A percentile compares a stretch with the other conserved stretches of the same genome.
Conservation (phyloP, 177 flowering plant genomes). For the Vitis hybrid region DNA sequence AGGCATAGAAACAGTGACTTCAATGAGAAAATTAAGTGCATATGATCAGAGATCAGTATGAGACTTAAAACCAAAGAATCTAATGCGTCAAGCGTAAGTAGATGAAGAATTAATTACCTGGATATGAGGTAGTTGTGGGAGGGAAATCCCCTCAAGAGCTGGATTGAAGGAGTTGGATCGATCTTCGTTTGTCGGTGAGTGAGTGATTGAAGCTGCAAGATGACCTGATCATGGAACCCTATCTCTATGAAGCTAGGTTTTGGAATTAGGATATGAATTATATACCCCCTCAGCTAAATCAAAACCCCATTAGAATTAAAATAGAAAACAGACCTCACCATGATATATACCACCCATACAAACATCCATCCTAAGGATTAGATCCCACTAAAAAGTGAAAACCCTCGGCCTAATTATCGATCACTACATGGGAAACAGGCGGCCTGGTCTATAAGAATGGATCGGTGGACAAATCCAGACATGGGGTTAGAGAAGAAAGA, state of each 20-base stretch:
- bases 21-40: not conserved
- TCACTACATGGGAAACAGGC: not conserved
- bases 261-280: no score
- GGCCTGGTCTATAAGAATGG: not conserved
- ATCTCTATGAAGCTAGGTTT: not conserved
- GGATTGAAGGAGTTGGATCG: not conserved
- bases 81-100: not conserved
- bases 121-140: not conserved
- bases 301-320: no score
- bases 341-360: not conserved
- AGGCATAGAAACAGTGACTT: not conserved
- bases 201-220: conserved; percentile 62
- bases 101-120: not conserved
- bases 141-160: not conserved
- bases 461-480: not conserved
- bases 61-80: no score
- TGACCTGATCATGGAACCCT: conserved; percentile 37
- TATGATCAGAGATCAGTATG: no score
- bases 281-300: no score
- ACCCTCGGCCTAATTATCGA: not conserved
- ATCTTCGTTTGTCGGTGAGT: conserved; percentile 25
- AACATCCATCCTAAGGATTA: not conserved
- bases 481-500: not conserved
- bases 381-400: not conserved
- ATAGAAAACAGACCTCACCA: no score